Evolutionary conservation across 1,284 basidiomycete species (phyloP).

Genomic region (Lignosus rhinocerotis): DNA sequence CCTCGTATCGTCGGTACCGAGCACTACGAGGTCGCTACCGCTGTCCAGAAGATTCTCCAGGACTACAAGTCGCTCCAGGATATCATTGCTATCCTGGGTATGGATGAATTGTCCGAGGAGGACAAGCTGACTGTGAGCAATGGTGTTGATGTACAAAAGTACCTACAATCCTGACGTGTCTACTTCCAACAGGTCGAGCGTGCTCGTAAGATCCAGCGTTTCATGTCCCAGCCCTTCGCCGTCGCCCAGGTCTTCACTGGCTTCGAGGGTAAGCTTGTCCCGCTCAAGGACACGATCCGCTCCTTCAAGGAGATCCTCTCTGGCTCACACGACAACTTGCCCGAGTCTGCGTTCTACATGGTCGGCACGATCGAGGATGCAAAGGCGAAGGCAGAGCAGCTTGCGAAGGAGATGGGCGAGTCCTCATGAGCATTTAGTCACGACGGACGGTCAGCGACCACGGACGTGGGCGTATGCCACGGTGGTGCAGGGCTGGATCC

Average conservation of each 20-base stretch:
- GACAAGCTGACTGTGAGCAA: conserved; percentile 92
- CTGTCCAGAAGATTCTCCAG: conserved; percentile 98
- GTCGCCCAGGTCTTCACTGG: conserved; percentile 99
- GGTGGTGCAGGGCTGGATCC: conserved; percentile 26
- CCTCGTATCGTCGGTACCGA: conserved; percentile 92
- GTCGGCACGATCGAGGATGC: conserved; percentile 93
- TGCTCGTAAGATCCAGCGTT: conserved; percentile 90
- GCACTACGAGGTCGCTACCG: conserved; percentile 95
- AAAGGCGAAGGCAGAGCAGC: conserved; percentile 94
- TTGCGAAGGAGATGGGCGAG: conserved; percentile 88
- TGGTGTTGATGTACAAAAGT: no score
- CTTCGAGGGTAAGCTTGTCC: conserved; percentile 94
- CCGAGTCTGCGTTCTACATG: conserved; percentile 96
- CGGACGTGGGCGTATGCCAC: conserved; percentile 16
- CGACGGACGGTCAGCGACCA: conserved; percentile 8
- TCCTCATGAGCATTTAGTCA: conserved; percentile 33
- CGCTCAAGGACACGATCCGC: conserved; percentile 89
- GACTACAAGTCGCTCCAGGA: conserved; percentile 99
- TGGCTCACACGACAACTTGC: conserved; percentile 85
- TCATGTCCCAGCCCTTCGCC: conserved; percentile 99
- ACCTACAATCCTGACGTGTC: background rate
- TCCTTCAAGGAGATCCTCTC: conserved; percentile 97
- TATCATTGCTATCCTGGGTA: conserved; percentile 96
- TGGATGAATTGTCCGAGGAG: conserved; percentile 99
- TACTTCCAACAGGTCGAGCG: conserved; percentile 67